phyloP scores from a whole-genome alignment of 805 yeast genomes.

The Zygosaccharomyces pseudorouxii region DNA sequence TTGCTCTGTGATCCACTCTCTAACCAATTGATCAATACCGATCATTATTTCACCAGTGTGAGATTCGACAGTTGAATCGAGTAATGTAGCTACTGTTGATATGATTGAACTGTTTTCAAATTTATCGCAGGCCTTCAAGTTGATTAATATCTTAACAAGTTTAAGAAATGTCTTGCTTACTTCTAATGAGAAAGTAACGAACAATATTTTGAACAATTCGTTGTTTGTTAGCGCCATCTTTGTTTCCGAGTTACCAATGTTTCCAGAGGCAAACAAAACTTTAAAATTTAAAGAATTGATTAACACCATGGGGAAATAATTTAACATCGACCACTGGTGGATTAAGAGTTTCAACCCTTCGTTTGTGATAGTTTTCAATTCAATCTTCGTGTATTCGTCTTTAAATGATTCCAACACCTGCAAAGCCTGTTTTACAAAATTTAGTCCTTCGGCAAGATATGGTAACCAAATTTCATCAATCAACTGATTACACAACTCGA shows the following conservation, averaged over 20 bases:
- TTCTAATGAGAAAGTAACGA: constrained; percentile 15
- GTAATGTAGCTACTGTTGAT: constrained; percentile 8
- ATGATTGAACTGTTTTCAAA: constrained; percentile 6
- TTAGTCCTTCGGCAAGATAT: constrained; percentile 3
- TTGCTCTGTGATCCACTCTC: constrained; percentile 11
- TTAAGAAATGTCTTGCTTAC: constrained; percentile 13
- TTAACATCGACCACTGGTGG: constrained; percentile 12
- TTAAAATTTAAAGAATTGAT: constrained; percentile 11
- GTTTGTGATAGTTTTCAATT: not conserved
- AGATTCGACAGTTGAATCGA: constrained; percentile 16
- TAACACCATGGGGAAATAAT: constrained; percentile 16
- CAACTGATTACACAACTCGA: constrained; percentile 4
- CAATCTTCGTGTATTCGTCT: constrained; percentile 8
- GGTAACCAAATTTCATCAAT: constrained; percentile 11
- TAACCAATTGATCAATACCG: constrained; percentile 10
- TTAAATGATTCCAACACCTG: constrained; percentile 6
- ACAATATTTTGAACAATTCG: constrained; percentile 11
- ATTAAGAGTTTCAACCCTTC: not conserved
- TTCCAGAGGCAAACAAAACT: constrained; percentile 2
- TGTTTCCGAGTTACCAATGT: not conserved
- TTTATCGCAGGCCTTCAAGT: constrained; percentile 1
- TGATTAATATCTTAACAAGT: constrained; percentile 6
- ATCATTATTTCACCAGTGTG: constrained; percentile 18
- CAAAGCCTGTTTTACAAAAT: constrained; percentile 5
- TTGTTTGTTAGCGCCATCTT: constrained; percentile 2